Evolutionary conservation across 768 basidiomycete genomes (phyloP).

Genomic region (Phlebiopsis flavidoalba): DNA sequence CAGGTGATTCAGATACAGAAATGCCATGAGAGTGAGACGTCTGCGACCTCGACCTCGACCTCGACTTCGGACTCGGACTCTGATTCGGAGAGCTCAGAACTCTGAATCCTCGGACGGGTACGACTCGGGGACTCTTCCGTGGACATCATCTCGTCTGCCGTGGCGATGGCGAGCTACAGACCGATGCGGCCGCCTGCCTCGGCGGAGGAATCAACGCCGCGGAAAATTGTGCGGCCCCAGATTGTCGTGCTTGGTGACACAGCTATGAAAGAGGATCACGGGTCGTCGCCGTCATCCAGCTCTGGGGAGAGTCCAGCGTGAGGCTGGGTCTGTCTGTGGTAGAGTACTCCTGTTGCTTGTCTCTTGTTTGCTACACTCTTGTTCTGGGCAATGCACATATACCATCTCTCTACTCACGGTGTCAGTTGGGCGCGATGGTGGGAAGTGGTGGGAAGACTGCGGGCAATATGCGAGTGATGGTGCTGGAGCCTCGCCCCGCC

Average conservation of each 20-base stretch:
- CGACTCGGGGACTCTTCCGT: constrained; percentile 16
- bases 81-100: constrained; percentile 1
- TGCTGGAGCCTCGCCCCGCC: background rate
- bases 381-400: background rate
- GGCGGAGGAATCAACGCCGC: background rate
- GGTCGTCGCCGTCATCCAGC: constrained; percentile 2
- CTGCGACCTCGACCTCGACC: background rate
- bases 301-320: constrained; percentile 10
- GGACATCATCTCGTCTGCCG: constrained; percentile 15
- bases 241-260: constrained; percentile 12
- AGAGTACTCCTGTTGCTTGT: background rate
- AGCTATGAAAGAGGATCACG: constrained; percentile 2
- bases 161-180: constrained; percentile 4
- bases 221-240: constrained; percentile 9
- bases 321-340: background rate
- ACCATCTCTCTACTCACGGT: background rate
- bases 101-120: constrained; percentile 9
- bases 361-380: background rate
- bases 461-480: background rate
- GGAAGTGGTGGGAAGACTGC: background rate
- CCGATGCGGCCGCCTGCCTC: constrained; percentile 12
- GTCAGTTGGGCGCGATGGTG: background rate
- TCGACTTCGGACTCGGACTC: constrained; percentile 4
- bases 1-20: constrained; percentile 13
- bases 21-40: constrained; percentile 10